phyloP scores from a whole-genome alignment of 78 protist species.

The Dictyostelium citrinum region DNA sequence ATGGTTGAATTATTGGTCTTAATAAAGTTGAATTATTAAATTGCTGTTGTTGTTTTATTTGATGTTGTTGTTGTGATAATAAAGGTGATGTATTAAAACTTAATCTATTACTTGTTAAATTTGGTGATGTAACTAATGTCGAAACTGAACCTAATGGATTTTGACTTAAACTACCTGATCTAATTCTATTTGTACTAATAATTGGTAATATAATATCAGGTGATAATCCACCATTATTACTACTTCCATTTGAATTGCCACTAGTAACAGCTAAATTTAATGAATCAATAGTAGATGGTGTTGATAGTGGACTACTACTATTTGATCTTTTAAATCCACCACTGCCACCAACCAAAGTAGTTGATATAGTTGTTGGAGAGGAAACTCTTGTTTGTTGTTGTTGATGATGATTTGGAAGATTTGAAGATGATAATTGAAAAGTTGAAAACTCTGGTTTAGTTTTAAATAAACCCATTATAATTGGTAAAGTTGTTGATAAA shows the following conservation, averaged over 20 bases:
- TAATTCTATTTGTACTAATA: neutral
- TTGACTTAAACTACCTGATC: neutral
- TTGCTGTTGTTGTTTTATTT: neutral
- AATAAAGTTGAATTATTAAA: neutral
- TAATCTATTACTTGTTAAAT: neutral
- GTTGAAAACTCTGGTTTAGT: neutral
- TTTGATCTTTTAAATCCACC: neutral
- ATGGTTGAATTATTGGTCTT: neutral
- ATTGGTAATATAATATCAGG: conserved; percentile 13
- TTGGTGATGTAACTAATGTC: conserved; percentile 7
- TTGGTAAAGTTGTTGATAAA: conserved; percentile 4
- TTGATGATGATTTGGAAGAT: neutral
- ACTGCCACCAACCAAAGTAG: neutral
- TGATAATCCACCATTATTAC: conserved; percentile 9
- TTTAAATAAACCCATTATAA: conserved; percentile 22
- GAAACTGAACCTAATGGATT: neutral
- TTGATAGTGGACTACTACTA: neutral
- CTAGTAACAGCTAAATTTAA: neutral
- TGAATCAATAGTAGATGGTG: neutral
- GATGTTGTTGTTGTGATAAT: neutral
- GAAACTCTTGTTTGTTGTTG: neutral
- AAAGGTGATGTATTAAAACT: neutral
- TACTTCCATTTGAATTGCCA: neutral
- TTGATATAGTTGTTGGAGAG: neutral
- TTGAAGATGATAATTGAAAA: neutral